Percentiles rank a stretch among this genome's conserved stretches.
Conservation (phyloP, 306 rosid genomes). For the Acacia crassicarpa region DNA sequence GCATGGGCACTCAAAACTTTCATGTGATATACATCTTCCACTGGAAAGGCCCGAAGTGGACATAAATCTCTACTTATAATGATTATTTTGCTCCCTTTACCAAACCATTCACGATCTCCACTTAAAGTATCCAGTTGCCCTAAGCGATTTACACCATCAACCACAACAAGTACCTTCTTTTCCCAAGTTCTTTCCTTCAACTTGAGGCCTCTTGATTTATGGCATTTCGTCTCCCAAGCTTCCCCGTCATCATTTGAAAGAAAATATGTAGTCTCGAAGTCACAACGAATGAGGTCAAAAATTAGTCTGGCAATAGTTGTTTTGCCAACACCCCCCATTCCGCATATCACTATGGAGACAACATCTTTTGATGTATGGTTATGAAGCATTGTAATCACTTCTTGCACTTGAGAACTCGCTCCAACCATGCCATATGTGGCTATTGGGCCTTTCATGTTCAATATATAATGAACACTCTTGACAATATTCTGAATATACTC, state of each 20-base stretch:
- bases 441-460: not conserved
- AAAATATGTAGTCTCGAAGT: not conserved
- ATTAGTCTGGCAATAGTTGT: not conserved
- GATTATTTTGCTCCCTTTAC: no score
- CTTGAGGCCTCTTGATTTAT: no score
- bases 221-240: no score
- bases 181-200: no score
- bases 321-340: not conserved
- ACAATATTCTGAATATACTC: not conserved
- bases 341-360: not conserved
- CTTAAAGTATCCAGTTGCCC: no score
- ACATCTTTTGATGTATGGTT: not conserved
- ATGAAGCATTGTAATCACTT: not conserved
- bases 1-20: no score
- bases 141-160: no score
- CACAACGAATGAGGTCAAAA: not conserved
- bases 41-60: no score
- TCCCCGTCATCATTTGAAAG: not conserved
- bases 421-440: not conserved
- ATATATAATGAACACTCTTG: not conserved
- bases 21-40: no score
- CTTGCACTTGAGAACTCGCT: not conserved
- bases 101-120: no score
- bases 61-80: no score
- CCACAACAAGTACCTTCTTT: no score